Base-by-base conservation (phyloP, 176 grass and related monocot genomes). In the Melocanna baccifera region DNA sequence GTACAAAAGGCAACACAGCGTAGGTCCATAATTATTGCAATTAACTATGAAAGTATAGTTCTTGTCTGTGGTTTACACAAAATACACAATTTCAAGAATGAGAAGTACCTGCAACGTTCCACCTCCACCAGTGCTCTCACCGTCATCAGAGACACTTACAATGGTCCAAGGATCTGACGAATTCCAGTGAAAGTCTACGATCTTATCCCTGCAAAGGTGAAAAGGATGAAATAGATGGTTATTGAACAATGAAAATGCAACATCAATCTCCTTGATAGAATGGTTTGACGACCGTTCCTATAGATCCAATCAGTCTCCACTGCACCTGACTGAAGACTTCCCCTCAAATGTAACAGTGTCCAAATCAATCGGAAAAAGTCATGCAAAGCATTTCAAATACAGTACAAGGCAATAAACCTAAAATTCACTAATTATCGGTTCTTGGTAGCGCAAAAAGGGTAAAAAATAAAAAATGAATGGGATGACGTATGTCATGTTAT, bases 111-210 rank as follows among this genome's bases (percentile, higher is more conserved):
- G 97, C 62, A 99, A 85, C 4, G 97, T 99, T 68, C 97, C 97
- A 48, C 97, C 97, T 46, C 97, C 97, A 58, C 97, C 97, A 70
- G 91, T 99, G 76, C 97, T 96, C 84, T 96, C 97, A 75, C 96
- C 91, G 51, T 96, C 97, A 84, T 99, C 97, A 86, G 97, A 96
- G 7, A 99, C 97, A 64, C 97, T 94, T 19, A 94, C 93, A 69
- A 96, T 99, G 64, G 96, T 96, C 96, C 96, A 99, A 83, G 93
- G 93, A 89, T 96, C 96, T 39, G 73, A 86, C 37, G 91, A 90
- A 77, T 99, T 96, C 93, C 93, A 99, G 81, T 96, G 96, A 70
- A 99, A 99, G 84, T 96, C 93, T 74, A 96, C 89, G 7, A 99
- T 89, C 81, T 92, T 88, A 64, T 89, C 90, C 86, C 96, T 99